Evolutionary conservation across 2,329 filamentous ascomycete genomes (phyloP), one percentile per base, ranked within the genome.

Genomic region (Colletotrichum sidae): DNA sequence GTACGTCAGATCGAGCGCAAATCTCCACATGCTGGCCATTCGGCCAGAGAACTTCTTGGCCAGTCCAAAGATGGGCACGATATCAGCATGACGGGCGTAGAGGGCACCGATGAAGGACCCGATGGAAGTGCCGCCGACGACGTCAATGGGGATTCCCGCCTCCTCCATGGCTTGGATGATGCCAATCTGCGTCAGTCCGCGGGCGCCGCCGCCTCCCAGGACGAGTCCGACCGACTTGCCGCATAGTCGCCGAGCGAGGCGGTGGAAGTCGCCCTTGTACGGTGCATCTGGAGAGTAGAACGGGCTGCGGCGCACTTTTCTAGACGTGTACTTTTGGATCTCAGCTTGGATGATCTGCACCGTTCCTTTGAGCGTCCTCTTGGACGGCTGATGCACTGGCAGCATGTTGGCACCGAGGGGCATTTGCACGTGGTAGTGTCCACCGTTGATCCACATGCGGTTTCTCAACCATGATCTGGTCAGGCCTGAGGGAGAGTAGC

Each of bases 11-110:
- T 99, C 96, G 3, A 99, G 83, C 1, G 94, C 94, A 76, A 99
- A 97, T n/a, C 96, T 89, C 96, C 96, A 99, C 80, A 98, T 93
- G 78, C 95, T 98, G 49, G 93, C 93, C 96, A 99, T 99, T n/a
- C 96, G 91, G 5, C 96, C 94, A 0, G 96, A 88, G 76, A 99
- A 99, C 76, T 97, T 97, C 85, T 99, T 99, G 12, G 94, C 94
- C 50, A 96, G 88, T 0, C 96, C 96, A 72, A 97, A 97, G 87
- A 98, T 97, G 11, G 96, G 96, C 5, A 99, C 95, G 1, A 97
- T 90, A 74, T 99, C 96, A 9, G 95, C 96, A 75, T 99, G 96
- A 61, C 95, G 92, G 2, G 96, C 96, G 76, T 99, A 99, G 2
- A 99, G 83, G 1, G 93, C 96, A 8, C 96, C 96, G 58, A 98